phyloP scores from a whole-genome alignment of 1,284 basidiomycete genomes.

The Amylostereum areolatum region DNA sequence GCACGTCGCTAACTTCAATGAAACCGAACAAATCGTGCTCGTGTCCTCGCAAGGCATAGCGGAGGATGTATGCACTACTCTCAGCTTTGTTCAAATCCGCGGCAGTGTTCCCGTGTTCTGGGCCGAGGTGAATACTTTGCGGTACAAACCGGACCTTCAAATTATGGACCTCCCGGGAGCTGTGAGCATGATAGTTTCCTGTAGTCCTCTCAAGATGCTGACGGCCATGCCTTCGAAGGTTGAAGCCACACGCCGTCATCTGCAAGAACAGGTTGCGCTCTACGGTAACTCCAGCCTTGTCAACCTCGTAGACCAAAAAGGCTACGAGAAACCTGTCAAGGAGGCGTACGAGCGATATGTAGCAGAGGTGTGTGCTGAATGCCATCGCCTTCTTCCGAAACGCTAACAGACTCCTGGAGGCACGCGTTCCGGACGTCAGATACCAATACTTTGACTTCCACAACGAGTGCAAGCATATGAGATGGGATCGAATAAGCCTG shows the following conservation, averaged over 20 bases:
- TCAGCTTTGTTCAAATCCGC: slow-evolving; percentile 90
- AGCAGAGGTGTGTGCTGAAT: slow-evolving; percentile 37
- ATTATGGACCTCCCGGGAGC: slow-evolving; percentile 91
- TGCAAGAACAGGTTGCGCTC: slow-evolving; percentile 65
- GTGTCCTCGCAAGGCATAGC: slow-evolving; percentile 51
- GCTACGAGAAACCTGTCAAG: slow-evolving; percentile 93
- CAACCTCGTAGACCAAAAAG: slow-evolving; percentile 94
- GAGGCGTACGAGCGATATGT: slow-evolving; percentile 89
- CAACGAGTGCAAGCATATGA: slow-evolving; percentile 91
- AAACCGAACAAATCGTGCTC: slow-evolving; percentile 90
- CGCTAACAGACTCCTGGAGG: slow-evolving; percentile 28
- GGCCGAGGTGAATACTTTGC: slow-evolving; percentile 94
- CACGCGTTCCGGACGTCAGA: slow-evolving; percentile 62
- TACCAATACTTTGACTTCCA: slow-evolving; percentile 99
- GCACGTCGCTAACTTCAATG: slow-evolving; percentile 88
- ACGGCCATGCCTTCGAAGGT: slow-evolving; percentile 36
- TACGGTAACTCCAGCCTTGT: slow-evolving; percentile 86
- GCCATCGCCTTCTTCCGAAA: background rate
- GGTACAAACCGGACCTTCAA: slow-evolving; percentile 96
- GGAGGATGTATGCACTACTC: slow-evolving; percentile 52
- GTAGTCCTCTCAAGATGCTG: slow-evolving; percentile 6
- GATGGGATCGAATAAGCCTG: slow-evolving; percentile 88
- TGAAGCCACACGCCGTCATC: slow-evolving; percentile 69
- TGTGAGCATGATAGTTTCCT: slow-evolving; percentile 34
- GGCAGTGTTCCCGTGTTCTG: slow-evolving; percentile 95